These are phyloP conservation scores for Phytopythium ostracodes DNA, from an alignment of 352 stramenopile genomes.

Conservation along the genomic window DNA sequence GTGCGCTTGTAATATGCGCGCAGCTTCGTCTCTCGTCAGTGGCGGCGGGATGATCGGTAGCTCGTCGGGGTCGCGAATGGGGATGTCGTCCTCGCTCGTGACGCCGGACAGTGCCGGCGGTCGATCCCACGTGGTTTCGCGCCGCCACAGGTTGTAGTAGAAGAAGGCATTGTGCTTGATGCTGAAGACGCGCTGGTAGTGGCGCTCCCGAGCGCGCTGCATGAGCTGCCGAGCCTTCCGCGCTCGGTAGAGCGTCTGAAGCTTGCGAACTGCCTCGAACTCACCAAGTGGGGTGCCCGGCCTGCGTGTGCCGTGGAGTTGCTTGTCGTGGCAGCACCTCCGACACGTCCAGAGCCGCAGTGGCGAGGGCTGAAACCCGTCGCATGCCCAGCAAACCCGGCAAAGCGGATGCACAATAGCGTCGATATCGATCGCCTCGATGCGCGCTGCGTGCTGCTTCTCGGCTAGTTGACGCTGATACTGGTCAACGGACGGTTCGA, in stretches of 20 bases:
- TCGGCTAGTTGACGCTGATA: slow-evolving; percentile 27
- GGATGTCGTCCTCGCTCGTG: slow-evolving; percentile 33
- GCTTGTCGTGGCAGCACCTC: slow-evolving; percentile 65
- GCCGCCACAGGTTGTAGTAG: slow-evolving; percentile 70
- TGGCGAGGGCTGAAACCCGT: slow-evolving; percentile 67
- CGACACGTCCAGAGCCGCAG: slow-evolving; percentile 67
- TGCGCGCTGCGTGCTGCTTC: slow-evolving; percentile 26
- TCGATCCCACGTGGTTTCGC: slow-evolving; percentile 41
- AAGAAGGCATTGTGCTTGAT: slow-evolving; percentile 76
- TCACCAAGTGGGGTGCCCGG: slow-evolving; percentile 41
- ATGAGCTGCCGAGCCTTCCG: slow-evolving; percentile 42
- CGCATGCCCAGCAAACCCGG: slow-evolving; percentile 70
- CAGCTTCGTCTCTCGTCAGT: slow-evolving; percentile 49
- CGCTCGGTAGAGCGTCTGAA: slow-evolving; percentile 66
- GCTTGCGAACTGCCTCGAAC: slow-evolving; percentile 71
- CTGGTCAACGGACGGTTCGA: slow-evolving; percentile 54
- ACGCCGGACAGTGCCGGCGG: slow-evolving; percentile 27
- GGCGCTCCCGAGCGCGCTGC: slow-evolving; percentile 48
- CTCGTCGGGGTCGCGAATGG: slow-evolving; percentile 68
- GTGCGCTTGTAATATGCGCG: slow-evolving; percentile 34
- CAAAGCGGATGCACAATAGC: slow-evolving; percentile 65
- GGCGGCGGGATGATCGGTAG: slow-evolving; percentile 39
- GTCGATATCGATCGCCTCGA: slow-evolving; percentile 67
- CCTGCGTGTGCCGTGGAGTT: slow-evolving; percentile 49
- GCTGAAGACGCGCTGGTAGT: slow-evolving; percentile 72